Conservation (phyloP, 2,329 filamentous ascomycete species). For the Dendrostoma leiphaemia region DNA sequence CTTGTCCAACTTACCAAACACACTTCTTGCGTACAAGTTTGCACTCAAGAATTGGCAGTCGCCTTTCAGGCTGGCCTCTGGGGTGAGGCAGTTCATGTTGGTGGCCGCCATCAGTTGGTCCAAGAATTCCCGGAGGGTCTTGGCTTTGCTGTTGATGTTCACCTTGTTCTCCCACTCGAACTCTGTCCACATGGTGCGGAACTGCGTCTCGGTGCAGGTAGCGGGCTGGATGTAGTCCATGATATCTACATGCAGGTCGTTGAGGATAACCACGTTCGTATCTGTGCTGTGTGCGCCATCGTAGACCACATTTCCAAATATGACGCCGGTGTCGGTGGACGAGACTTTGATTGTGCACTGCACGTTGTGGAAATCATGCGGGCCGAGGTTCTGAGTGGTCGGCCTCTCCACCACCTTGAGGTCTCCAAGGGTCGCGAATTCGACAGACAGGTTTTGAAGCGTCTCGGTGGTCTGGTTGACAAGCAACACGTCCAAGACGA, state of each 20-base stretch:
- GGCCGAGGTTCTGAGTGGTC: constrained; percentile 91
- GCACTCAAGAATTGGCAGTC: constrained; percentile 98
- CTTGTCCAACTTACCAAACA: constrained; percentile 78
- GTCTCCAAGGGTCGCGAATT: constrained; percentile 97
- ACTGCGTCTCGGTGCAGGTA: constrained; percentile 94
- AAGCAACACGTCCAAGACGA: constrained; percentile 90
- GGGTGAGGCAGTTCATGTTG: constrained; percentile 97
- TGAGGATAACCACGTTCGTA: constrained; percentile 95
- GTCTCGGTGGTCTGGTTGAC: constrained; percentile 98
- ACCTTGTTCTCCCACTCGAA: constrained; percentile 99
- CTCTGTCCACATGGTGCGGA: constrained; percentile 99
- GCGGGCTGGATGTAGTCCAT: constrained; percentile 99
- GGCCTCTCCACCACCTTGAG: constrained; percentile 97
- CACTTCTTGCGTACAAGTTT: constrained; percentile 92
- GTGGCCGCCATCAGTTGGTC: constrained; percentile 95
- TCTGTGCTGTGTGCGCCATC: constrained; percentile 90
- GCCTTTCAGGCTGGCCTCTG: constrained; percentile 92
- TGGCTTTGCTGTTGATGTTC: constrained; percentile 98
- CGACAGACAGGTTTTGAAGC: constrained; percentile 92
- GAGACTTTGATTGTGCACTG: constrained; percentile 99
- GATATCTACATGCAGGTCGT: constrained; percentile 97
- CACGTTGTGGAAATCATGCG: constrained; percentile 96
- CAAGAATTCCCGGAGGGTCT: constrained; percentile 86
- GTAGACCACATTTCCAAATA: constrained; percentile 98
- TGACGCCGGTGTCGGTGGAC: constrained; percentile 95